phyloP scores from a whole-genome alignment of 495 filamentous ascomycete species.

The Hypoxylon trugodes region DNA sequence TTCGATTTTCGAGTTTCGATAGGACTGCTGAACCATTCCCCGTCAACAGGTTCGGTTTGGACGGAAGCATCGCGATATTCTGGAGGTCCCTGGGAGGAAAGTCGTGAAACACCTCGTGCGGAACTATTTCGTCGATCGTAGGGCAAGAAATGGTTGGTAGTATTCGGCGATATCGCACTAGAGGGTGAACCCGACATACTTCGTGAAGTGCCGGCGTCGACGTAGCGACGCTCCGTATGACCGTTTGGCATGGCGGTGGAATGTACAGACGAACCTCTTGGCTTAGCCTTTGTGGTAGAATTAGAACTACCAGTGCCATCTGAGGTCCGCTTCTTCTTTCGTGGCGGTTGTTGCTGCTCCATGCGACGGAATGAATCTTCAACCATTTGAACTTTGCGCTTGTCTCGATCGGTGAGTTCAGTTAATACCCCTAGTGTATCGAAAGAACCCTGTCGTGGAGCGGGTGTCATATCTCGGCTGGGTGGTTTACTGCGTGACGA shows the following conservation, averaged over 20 bases:
- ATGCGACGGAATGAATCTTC: constrained; percentile 77
- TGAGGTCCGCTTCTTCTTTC: constrained; percentile 69
- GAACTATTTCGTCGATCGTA: constrained; percentile 29
- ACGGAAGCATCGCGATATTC: constrained; percentile 56
- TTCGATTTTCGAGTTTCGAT: constrained; percentile 44
- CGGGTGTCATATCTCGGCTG: constrained; percentile 85
- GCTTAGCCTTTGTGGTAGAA: constrained; percentile 47
- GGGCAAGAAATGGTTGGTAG: constrained; percentile 26
- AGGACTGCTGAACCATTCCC: constrained; percentile 52
- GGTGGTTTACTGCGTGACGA: constrained; percentile 76
- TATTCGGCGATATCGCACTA: constrained; percentile 50
- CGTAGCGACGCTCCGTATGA: constrained; percentile 52
- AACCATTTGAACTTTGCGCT: constrained; percentile 83
- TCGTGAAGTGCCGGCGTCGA: constrained; percentile 58
- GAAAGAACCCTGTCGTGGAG: constrained; percentile 60
- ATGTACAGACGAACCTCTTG: constrained; percentile 47
- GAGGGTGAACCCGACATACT: constrained; percentile 59
- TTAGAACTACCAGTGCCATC: constrained; percentile 57
- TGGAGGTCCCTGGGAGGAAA: constrained; percentile 41
- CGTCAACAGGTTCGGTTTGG: constrained; percentile 60
- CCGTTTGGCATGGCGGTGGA: constrained; percentile 46
- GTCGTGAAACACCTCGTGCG: constrained; percentile 40
- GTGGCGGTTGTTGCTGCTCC: constrained; percentile 66
- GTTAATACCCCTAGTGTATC: constrained; percentile 59
- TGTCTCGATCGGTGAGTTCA: constrained; percentile 85